Base-by-base conservation (phyloP, 2,329 filamentous ascomycete genomes). In the Apiospora hydei region DNA sequence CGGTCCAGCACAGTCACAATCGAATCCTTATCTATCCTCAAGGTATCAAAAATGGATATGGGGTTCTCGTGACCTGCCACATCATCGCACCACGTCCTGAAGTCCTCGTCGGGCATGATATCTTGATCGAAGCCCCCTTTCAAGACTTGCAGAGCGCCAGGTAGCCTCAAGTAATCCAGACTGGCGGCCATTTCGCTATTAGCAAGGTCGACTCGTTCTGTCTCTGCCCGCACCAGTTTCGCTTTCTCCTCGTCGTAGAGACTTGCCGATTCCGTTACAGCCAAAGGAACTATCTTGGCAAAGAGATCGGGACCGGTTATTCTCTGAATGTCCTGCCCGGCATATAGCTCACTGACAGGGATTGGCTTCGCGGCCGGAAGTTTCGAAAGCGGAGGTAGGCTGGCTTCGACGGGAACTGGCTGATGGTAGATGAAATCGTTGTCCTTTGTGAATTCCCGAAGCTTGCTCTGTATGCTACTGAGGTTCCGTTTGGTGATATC, bases 391-490 rank as follows among this genome's bases (percentile, higher is more conserved):
- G 92, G 88, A 1, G 94, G 85, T 16, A 99, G 85, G 41, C 92
- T 92, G 4, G 95, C 93, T 81, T 98, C 95, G 13, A 92, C 91
- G 0, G 96, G 96, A 1, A 99, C 92, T 1, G 91, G 92, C 77
- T 98, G 94, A 80, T 99, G 96, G 80, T 99, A 99, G 80, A 99
- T 98, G 82, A 96, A 98, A 80, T 99, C 96, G 77, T 99, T 99
- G 82, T 99, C 96, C 78, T 97, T 98, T 76, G 89, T 87, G 69
- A 95, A 88, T 73, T 94, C 91, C 24, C 86, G 86, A 30, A 98
- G 85, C 80, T 93, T 95, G 74, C 96, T 93, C 80, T 97, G 93
- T 3, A 98, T 92, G 44, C 90, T 92, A 0, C 93, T 87, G 41
- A 93, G 83, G 77, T 98, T 96, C 73, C 95, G 90, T 81, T 94